Conservation (phyloP, 2,329 filamentous ascomycete species). For the Colletotrichum camelliae region DNA sequence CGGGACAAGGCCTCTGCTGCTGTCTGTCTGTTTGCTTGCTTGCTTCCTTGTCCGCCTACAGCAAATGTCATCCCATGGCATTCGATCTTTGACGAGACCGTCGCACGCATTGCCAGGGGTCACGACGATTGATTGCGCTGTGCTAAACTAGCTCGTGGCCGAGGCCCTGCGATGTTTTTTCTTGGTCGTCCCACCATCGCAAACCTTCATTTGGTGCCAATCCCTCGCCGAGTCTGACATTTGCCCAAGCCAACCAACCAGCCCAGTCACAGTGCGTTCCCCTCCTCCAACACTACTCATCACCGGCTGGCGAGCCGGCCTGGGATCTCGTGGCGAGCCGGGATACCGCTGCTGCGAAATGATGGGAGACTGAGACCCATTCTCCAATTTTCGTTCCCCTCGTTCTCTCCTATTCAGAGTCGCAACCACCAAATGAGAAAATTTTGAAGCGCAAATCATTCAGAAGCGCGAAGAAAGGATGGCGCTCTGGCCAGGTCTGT, state of each 20-base stretch:
- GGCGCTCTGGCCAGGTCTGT: background rate
- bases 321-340: background rate
- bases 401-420: background rate
- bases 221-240: background rate
- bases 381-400: background rate
- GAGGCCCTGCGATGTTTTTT: background rate
- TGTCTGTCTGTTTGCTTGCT: background rate
- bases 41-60: background rate
- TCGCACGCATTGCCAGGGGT: background rate
- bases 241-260: background rate
- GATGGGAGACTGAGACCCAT: conserved; percentile 10
- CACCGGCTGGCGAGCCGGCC: background rate
- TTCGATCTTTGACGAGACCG: background rate
- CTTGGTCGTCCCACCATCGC: conserved; percentile 9
- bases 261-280: background rate
- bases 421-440: background rate
- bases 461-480: background rate
- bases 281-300: background rate
- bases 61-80: conserved; percentile 4
- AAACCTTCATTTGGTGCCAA: conserved; percentile 5
- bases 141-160: background rate
- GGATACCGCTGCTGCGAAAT: conserved; percentile 6
- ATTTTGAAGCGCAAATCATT: background rate
- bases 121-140: background rate
- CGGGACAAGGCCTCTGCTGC: background rate